Evolutionary conservation across 805 yeast genomes (phyloP), one percentile per base, ranked within the genome.

Genomic region (Ascoidea tarda): DNA sequence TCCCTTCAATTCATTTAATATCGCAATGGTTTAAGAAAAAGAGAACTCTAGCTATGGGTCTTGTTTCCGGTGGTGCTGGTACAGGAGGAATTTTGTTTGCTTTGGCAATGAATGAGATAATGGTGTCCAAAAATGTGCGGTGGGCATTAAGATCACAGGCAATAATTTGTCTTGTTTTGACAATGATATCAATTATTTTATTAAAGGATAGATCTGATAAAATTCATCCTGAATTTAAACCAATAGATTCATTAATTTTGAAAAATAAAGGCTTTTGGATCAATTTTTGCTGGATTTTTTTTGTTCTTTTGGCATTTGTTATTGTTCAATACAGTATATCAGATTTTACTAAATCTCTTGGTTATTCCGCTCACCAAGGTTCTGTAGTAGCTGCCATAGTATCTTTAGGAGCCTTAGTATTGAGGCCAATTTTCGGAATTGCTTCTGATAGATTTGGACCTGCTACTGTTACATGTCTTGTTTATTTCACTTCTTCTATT

Each of bases 231-330:
- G 65, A 61, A 12, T 66, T 63, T 54, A 65, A 62, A 16, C 55
- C 73, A 5, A 72, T 70, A 59, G 86, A 81, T 56, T 56, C 50
- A 14, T 58, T 60, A 32, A 68, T 76, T 16, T 63, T 74, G 54
- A 50, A 55, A 12, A 63, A 67, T 38, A 66, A 69, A 46, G 78
- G 79, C 0, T 65, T 72, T 56, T 73, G 74, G 73, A 54, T 72
- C 42, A 55, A 70, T 32, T 59, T 66, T 1, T 60, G 70, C 31
- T 76, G 72, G 61, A 65, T 73, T 12, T 66, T 73, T 51, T 68
- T 74, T 49, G 74, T 83, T 8, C 66, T 78, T 63, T 71, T 81
- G 57, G 87, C 85, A 0, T 81, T 81, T 59, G 84, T 79, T 46
- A 73, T 77, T 28, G 66, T 79, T 47, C 68, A 81, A 61, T 81